Conservation (phyloP, 2,329 filamentous ascomycete species). For the Fusarium clavum region DNA sequence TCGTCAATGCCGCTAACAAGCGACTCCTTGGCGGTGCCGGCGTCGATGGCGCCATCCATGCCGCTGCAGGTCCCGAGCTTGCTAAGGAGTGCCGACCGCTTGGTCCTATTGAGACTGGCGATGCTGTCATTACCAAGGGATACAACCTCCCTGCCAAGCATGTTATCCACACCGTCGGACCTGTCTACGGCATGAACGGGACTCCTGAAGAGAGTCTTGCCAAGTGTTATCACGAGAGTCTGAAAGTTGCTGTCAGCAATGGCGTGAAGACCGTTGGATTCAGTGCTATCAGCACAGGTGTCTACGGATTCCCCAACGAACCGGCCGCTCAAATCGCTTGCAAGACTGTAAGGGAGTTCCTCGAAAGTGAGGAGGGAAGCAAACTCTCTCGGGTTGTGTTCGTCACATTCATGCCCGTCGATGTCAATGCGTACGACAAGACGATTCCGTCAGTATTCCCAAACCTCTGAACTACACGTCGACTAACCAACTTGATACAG, state of each 20-base stretch:
- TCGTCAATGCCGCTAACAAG: constrained; percentile 92
- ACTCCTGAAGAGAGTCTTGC: constrained; percentile 62
- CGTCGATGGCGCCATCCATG: constrained; percentile 89
- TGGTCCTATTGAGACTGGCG: constrained; percentile 78
- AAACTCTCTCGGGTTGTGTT: constrained; percentile 82
- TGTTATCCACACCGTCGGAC: constrained; percentile 92
- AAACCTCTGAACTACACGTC: background rate
- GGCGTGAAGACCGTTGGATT: constrained; percentile 82
- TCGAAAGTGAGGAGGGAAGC: constrained; percentile 59
- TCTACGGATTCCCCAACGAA: constrained; percentile 86
- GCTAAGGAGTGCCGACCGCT: constrained; percentile 77
- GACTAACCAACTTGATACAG: constrained; percentile 23
- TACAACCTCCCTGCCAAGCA: constrained; percentile 80
- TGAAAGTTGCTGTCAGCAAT: constrained; percentile 77
- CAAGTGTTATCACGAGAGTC: constrained; percentile 75
- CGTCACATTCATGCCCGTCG: constrained; percentile 84
- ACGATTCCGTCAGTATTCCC: constrained; percentile 74
- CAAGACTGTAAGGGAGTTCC: constrained; percentile 65
- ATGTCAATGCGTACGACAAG: constrained; percentile 77
- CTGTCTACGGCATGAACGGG: constrained; percentile 69
- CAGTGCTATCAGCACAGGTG: constrained; percentile 84
- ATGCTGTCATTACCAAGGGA: constrained; percentile 83
- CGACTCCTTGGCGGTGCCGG: constrained; percentile 88
- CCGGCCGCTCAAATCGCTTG: constrained; percentile 80
- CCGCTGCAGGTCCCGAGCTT: constrained; percentile 78